These are phyloP conservation scores for Candida labiduridarum DNA, from an alignment of 1,139 yeast species.

Conservation along the genomic window DNA sequence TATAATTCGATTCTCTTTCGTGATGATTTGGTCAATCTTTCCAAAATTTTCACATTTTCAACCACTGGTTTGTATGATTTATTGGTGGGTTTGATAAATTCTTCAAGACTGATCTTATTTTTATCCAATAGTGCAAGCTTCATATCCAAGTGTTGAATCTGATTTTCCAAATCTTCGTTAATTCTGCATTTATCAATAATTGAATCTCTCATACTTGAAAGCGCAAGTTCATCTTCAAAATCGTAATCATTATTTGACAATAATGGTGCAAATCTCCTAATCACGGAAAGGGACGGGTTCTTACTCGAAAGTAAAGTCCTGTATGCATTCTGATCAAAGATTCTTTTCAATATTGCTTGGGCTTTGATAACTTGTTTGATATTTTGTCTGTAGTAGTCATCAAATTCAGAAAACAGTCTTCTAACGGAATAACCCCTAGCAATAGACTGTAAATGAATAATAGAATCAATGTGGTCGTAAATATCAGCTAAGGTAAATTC, in stretches of 20 bases:
- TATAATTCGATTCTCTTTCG: constrained; percentile 58
- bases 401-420: constrained; percentile 36
- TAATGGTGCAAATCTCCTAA: constrained; percentile 75
- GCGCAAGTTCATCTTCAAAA: constrained; percentile 72
- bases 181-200: constrained; percentile 63
- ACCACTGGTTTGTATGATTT: constrained; percentile 6
- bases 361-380: constrained; percentile 62
- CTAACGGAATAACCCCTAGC: constrained; percentile 51
- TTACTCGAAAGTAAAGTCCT: constrained; percentile 65
- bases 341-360: constrained; percentile 74
- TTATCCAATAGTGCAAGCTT: constrained; percentile 78
- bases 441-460: constrained; percentile 52
- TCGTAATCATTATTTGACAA: constrained; percentile 76
- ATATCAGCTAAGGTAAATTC: constrained; percentile 56
- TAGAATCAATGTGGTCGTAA: constrained; percentile 40
- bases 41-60: constrained; percentile 26
- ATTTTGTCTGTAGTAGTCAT: constrained; percentile 57
- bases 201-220: constrained; percentile 68
- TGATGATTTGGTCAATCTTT: constrained; percentile 37
- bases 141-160: constrained; percentile 78
- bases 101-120: constrained; percentile 79
- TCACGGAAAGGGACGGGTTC: constrained; percentile 78
- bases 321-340: constrained; percentile 73
- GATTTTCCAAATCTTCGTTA: constrained; percentile 71
- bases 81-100: constrained; percentile 60